These are phyloP conservation scores for Alternaria gansuensis DNA, from an alignment of 2,329 filamentous ascomycete species.

Conservation along the genomic window DNA sequence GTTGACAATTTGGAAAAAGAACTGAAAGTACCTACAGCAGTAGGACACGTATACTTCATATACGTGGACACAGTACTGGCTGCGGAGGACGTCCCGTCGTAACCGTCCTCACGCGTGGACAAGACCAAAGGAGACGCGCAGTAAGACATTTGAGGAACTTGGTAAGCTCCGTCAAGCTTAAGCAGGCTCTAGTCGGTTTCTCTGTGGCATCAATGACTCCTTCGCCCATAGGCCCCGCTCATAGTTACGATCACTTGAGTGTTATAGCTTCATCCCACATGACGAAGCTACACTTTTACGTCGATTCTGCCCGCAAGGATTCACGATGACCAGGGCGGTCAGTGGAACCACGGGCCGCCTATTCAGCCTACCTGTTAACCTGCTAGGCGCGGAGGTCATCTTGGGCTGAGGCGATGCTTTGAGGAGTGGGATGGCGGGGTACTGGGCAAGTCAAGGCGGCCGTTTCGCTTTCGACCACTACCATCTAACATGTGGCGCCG, in stretches of 20 bases:
- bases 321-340: slow-evolving; percentile 45
- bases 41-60: slow-evolving; percentile 45
- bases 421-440: slow-evolving; percentile 28
- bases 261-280: slow-evolving; percentile 31
- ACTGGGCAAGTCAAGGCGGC: slow-evolving; percentile 29
- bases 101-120: slow-evolving; percentile 47
- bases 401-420: slow-evolving; percentile 20
- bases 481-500: slow-evolving; percentile 10
- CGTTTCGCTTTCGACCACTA: slow-evolving; percentile 3
- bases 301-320: slow-evolving; percentile 44
- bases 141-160: slow-evolving; percentile 38
- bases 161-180: slow-evolving; percentile 28
- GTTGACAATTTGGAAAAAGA: slow-evolving; percentile 16
- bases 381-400: slow-evolving; percentile 19
- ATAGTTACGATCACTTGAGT: slow-evolving; percentile 24
- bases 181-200: slow-evolving; percentile 31
- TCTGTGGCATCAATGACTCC: slow-evolving; percentile 34
- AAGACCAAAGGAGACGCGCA: slow-evolving; percentile 37
- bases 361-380: slow-evolving; percentile 47
- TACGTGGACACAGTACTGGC: slow-evolving; percentile 34
- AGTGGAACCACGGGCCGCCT: slow-evolving; percentile 50
- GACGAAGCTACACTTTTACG: slow-evolving; percentile 35
- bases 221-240: slow-evolving; percentile 28
- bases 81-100: slow-evolving; percentile 51
- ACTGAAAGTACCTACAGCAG: slow-evolving; percentile 18